These are phyloP conservation scores for Hypsizygus marmoreus DNA, from an alignment of 768 basidiomycete species.

Conservation along the genomic window DNA sequence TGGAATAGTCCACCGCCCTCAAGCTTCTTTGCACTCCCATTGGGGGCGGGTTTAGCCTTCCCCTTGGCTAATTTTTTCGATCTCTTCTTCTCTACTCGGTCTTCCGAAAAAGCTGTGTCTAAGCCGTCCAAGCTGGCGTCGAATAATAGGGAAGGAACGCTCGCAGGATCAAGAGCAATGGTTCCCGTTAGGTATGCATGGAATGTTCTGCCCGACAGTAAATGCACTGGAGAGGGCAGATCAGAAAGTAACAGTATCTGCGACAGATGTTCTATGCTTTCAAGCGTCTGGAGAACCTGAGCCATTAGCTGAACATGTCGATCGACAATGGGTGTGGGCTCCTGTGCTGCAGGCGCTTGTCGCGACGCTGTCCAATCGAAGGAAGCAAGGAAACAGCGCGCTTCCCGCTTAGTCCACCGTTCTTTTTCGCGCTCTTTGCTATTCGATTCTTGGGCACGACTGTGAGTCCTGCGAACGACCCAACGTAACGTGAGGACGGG, in stretches of 20 bases:
- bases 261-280: slow-evolving; percentile 59
- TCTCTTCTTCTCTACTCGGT: slow-evolving; percentile 42
- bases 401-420: slow-evolving; percentile 70
- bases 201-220: slow-evolving; percentile 61
- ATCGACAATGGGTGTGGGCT: slow-evolving; percentile 46
- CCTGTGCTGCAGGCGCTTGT: slow-evolving; percentile 7
- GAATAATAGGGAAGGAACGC: slow-evolving; percentile 41
- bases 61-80: slow-evolving; percentile 31
- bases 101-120: slow-evolving; percentile 48
- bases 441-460: slow-evolving; percentile 49
- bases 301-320: slow-evolving; percentile 70
- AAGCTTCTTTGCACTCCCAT: slow-evolving; percentile 6
- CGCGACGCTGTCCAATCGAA: slow-evolving; percentile 33
- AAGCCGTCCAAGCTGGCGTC: slow-evolving; percentile 48
- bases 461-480: slow-evolving; percentile 53
- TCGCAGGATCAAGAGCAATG: slow-evolving; percentile 17
- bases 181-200: slow-evolving; percentile 51
- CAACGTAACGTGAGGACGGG: slow-evolving; percentile 64
- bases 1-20: slow-evolving; percentile 36
- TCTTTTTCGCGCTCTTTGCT: slow-evolving; percentile 66
- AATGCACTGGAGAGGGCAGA: slow-evolving; percentile 45
- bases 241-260: slow-evolving; percentile 62
- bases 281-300: slow-evolving; percentile 60
- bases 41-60: slow-evolving; percentile 8
- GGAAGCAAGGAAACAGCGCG: slow-evolving; percentile 56